Conservation (phyloP, 2,329 filamentous ascomycete species). For the Chrysoporthe austroafricana region DNA sequence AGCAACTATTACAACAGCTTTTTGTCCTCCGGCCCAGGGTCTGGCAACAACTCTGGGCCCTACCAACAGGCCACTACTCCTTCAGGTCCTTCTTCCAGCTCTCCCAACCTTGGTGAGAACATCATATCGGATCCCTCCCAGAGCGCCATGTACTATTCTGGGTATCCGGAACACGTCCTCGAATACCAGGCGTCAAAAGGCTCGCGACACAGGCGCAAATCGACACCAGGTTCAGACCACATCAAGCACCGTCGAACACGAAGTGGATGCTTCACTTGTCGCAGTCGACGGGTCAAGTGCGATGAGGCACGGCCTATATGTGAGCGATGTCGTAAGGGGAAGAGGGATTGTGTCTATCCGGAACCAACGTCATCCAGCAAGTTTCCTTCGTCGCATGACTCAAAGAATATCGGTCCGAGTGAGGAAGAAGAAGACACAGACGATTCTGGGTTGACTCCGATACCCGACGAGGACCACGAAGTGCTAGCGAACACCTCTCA, state of each 20-base stretch:
- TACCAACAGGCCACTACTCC: conserved; percentile 44
- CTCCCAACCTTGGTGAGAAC: conserved; percentile 38
- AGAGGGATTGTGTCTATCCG: conserved; percentile 88
- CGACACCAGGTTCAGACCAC: conserved; percentile 61
- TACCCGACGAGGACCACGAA: conserved; percentile 59
- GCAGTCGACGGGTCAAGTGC: conserved; percentile 89
- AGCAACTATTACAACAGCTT: conserved; percentile 62
- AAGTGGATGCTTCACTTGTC: conserved; percentile 92
- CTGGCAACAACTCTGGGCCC: conserved; percentile 33
- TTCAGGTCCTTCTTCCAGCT: conserved; percentile 40
- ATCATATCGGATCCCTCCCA: conserved; percentile 50
- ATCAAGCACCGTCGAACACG: conserved; percentile 93
- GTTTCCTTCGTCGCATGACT: conserved; percentile 37
- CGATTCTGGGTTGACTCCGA: conserved; percentile 53
- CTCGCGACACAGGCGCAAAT: conserved; percentile 56
- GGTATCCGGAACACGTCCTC: conserved; percentile 54
- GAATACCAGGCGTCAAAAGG: conserved; percentile 50
- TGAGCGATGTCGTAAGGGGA: conserved; percentile 88
- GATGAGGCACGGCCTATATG: conserved; percentile 88
- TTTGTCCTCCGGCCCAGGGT: conserved; percentile 55
- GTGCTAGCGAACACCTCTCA: conserved; percentile 37
- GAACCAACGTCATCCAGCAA: conserved; percentile 59
- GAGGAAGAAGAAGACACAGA: conserved; percentile 56
- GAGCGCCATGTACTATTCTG: conserved; percentile 53
- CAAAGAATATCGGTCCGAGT: conserved; percentile 51